Conservation (phyloP, 768 basidiomycete species). For the Lyophyllum semitale region DNA sequence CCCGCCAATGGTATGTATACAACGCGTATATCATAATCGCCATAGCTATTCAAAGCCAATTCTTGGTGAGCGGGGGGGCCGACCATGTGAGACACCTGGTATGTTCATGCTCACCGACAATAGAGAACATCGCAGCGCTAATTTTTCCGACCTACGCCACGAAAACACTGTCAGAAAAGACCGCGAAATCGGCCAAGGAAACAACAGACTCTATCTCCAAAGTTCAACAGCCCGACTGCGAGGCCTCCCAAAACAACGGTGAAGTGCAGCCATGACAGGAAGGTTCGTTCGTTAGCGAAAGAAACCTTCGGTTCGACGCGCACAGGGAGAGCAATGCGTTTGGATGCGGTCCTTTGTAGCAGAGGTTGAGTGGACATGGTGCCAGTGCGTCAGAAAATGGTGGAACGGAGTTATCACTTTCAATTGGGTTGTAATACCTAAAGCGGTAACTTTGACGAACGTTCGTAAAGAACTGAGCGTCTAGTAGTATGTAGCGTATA, state of each 20-base stretch:
- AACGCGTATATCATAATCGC: constrained; percentile 97
- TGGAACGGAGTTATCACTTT: background rate
- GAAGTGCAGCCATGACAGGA: constrained; percentile 98
- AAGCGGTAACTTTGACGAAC: constrained; percentile 6
- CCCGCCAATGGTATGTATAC: constrained; percentile 96
- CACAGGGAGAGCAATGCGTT: constrained; percentile 96
- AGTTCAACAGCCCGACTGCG: constrained; percentile 94
- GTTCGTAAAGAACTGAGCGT: background rate
- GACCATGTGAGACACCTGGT: constrained; percentile 6
- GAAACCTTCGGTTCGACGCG: constrained; percentile 94
- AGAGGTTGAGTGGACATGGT: constrained; percentile 97
- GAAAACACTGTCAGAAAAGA: background rate
- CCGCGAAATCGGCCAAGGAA: background rate
- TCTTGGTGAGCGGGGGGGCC: constrained; percentile 7
- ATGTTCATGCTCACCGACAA: constrained; percentile 62
- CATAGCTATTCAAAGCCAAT: constrained; percentile 65
- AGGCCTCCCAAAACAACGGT: constrained; percentile 97
- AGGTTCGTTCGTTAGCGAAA: constrained; percentile 93
- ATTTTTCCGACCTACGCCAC: constrained; percentile 83
- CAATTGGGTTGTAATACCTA: background rate
- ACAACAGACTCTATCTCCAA: constrained; percentile 86
- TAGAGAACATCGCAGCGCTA: constrained; percentile 94
- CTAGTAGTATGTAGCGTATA: background rate
- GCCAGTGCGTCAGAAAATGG: constrained; percentile 12
- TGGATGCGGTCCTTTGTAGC: constrained; percentile 90